Base-by-base conservation (phyloP, 257 asterid species). In the Solanum gandarillasii region DNA sequence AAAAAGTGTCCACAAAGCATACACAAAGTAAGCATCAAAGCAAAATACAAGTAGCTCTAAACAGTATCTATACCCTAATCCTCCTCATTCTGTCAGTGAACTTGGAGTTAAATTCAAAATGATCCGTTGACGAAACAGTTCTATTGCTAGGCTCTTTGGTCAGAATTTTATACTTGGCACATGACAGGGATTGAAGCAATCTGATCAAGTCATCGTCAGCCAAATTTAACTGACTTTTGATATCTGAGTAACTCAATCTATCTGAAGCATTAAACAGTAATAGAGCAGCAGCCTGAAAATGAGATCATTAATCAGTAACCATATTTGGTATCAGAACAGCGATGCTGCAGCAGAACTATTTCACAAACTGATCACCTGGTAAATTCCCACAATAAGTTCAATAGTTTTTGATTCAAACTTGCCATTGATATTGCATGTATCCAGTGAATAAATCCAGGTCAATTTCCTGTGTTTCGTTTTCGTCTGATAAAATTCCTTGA, bases 141-240 rank as follows among this genome's bases (percentile, higher is more conserved):
- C 86, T 89, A 11, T 88, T 68, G 87, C 74, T 71, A 34, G 95
- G 93, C 41, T 92, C 93, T 88, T 92, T 93, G 21, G 29, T 91
- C 41, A 93, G 91, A 85, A 93, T 91, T 86, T 94, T 92, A 91
- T 93, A 93, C 89, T 90, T 94, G 70, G 95, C 92, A 23, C 97
- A 93, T 23, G 97, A 90, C 75, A 92, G 94, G 9, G 95, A 93
- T 41, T 91, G 92, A 20, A 93, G 95, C 91, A 90, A 55, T 89
- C 95, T 91, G 67, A 88, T 87, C 62, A 94, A 73, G 87, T 94
- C 94, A 21, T 93, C 96, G 79, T 94, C 94, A 8, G 72, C 90
- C 91, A 94, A 87, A 74, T 94, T 93, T 76, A 91, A 87, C 52
- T 92, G 95, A 73, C 88, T 78, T 82, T 87, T 92, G 86, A 94